Percentiles rank a stretch among this genome's conserved stretches.
Conservation (phyloP, 441 rosid species). For the Adansonia gregorii region DNA sequence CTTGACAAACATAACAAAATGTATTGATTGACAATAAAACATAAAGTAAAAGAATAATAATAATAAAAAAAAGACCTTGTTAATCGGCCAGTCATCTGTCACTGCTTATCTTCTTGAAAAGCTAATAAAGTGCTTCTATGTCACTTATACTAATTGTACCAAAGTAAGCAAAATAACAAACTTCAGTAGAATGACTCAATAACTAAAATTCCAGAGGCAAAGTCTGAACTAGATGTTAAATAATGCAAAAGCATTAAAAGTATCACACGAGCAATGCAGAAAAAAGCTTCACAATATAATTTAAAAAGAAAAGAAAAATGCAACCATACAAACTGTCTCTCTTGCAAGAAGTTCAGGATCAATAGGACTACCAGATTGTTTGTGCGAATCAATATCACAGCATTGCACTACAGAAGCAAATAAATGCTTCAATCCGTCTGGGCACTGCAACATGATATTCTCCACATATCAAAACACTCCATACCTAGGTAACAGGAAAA, state of each 20-base stretch:
- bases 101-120: conserved; percentile 97
- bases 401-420: conserved; percentile 65
- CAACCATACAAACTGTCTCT: conserved; percentile 89
- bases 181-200: conserved; percentile 23
- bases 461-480: conserved; percentile 66
- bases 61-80: conserved; percentile 56
- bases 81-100: conserved; percentile 90
- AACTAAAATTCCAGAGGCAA: background rate
- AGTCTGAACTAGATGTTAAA: background rate
- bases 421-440: conserved; percentile 69
- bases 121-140: conserved; percentile 94
- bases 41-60: background rate
- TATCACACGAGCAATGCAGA: background rate
- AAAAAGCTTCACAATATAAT: conserved; percentile 23
- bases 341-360: conserved; percentile 94
- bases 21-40: background rate
- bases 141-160: conserved; percentile 95
- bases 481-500: conserved; percentile 54
- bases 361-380: conserved; percentile 73
- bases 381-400: conserved; percentile 76
- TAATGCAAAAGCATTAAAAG: background rate
- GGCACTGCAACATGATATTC: conserved; percentile 86
- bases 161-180: conserved; percentile 26
- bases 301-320: conserved; percentile 21
- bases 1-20: conserved; percentile 10